These are phyloP conservation scores for Paradendryphiella salina DNA, from an alignment of 2,329 filamentous ascomycete genomes.

Conservation along the genomic window DNA sequence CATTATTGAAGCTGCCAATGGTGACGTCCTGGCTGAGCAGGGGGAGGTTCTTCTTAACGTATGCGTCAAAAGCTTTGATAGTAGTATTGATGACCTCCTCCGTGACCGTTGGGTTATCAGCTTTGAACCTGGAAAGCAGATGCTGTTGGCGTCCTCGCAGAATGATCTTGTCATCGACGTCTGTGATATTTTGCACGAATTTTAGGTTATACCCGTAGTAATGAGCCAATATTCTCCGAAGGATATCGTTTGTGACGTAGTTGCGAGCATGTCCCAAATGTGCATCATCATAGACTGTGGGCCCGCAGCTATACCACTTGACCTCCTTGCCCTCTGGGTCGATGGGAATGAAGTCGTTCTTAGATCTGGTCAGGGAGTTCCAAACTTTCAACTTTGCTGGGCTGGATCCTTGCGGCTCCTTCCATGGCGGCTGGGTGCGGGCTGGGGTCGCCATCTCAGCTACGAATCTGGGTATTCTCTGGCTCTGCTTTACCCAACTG, in stretches of 20 bases:
- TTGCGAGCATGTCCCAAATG: conserved; percentile 85
- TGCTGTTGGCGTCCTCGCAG: conserved; percentile 73
- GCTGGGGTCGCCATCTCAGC: conserved; percentile 42
- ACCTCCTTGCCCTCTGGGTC: conserved; percentile 69
- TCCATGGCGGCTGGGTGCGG: conserved; percentile 48
- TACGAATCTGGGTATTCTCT: conserved; percentile 9
- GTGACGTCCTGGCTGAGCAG: conserved; percentile 52
- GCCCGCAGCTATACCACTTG: conserved; percentile 87
- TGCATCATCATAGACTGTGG: conserved; percentile 81
- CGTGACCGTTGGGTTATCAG: conserved; percentile 51
- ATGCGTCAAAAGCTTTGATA: conserved; percentile 58
- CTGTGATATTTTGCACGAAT: conserved; percentile 94
- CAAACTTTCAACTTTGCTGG: conserved; percentile 69
- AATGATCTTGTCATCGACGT: conserved; percentile 61
- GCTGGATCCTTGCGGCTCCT: conserved; percentile 43
- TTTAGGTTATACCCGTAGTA: conserved; percentile 82
- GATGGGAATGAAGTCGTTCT: conserved; percentile 74
- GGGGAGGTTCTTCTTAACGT: conserved; percentile 69
- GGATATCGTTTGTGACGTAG: conserved; percentile 88
- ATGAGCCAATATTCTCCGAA: conserved; percentile 77
- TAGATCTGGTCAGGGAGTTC: conserved; percentile 76
- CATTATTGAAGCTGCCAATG: conserved; percentile 53
- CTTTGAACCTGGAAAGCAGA: conserved; percentile 71
- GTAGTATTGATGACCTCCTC: conserved; percentile 55
- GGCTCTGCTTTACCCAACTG: conserved; percentile 10